Evolutionary conservation across 2,329 filamentous ascomycete species (phyloP).

Genomic region (Fusarium beomiforme): DNA sequence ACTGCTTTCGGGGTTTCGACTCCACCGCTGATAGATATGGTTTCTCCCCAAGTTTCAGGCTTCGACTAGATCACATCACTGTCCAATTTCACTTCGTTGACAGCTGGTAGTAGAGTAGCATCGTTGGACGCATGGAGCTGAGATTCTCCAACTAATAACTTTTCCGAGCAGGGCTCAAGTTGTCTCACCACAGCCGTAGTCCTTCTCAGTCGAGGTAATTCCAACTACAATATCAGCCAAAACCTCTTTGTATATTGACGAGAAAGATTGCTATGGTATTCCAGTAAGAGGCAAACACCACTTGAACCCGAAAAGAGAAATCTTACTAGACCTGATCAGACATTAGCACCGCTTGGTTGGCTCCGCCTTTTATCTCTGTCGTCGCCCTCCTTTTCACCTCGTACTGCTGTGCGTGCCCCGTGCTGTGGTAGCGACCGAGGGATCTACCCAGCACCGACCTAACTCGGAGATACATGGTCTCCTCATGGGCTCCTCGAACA

Average conservation of each 20-base stretch:
- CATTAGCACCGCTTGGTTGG: constrained; percentile 22
- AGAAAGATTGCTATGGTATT: background rate
- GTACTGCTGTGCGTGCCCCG: constrained; percentile 2
- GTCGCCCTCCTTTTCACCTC: constrained; percentile 35
- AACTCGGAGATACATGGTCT: constrained; percentile 30
- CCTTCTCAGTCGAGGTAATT: background rate
- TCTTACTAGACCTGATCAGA: constrained; percentile 24
- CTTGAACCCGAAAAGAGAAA: constrained; percentile 21
- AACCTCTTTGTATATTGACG: background rate
- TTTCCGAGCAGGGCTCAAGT: background rate
- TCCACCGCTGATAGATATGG: constrained; percentile 18
- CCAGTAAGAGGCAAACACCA: constrained; percentile 5
- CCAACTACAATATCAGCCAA: background rate
- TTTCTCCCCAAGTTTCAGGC: constrained; percentile 30
- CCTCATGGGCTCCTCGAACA: constrained; percentile 1
- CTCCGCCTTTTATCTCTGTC: constrained; percentile 39
- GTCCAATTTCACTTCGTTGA: constrained; percentile 7
- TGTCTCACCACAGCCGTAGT: background rate
- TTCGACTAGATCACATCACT: constrained; percentile 9
- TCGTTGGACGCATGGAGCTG: background rate
- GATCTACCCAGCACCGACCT: constrained; percentile 27
- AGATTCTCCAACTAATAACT: background rate
- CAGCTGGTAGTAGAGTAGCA: constrained; percentile 11
- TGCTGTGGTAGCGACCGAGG: constrained; percentile 24
- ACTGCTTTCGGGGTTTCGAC: constrained; percentile 16